Percentiles rank a stretch among this genome's conserved stretches.
Conservation (phyloP, 805 yeast species). For the Isabelozyma gotoi region DNA sequence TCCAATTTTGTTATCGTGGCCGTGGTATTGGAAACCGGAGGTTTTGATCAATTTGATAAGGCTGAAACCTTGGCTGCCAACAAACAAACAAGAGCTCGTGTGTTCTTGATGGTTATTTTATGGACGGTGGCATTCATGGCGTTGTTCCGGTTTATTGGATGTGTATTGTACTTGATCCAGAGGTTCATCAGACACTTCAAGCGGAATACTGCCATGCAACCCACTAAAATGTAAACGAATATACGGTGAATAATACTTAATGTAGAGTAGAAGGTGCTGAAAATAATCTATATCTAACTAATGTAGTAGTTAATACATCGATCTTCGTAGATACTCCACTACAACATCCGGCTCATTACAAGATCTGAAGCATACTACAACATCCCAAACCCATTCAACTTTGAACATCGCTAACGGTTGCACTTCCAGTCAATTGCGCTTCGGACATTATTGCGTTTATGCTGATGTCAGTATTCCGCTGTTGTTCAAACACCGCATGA, state of each 20-base stretch:
- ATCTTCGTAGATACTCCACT: no score
- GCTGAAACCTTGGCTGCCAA: conserved; percentile 26
- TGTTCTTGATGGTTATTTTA: conserved; percentile 51
- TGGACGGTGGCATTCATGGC: conserved; percentile 67
- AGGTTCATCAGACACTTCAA: conserved; percentile 29
- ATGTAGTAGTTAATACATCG: background rate
- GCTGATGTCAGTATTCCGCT: no score
- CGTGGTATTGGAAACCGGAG: conserved; percentile 44
- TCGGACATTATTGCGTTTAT: background rate
- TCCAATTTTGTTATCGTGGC: conserved; percentile 43
- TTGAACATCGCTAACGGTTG: no score
- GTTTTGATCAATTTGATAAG: conserved; percentile 35
- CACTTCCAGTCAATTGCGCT: no score
- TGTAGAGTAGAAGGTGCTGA: background rate
- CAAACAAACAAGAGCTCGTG: conserved; percentile 34
- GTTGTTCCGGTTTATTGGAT: conserved; percentile 54
- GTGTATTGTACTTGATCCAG: conserved; percentile 45
- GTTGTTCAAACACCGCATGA: no score
- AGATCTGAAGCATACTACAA: no score
- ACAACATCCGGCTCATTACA: no score
- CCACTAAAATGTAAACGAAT: background rate
- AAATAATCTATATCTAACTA: background rate
- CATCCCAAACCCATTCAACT: no score
- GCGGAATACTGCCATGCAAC: conserved; percentile 5
- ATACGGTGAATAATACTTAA: background rate